phyloP scores from a whole-genome alignment of 345 rosid species.

The Acer negundo region DNA sequence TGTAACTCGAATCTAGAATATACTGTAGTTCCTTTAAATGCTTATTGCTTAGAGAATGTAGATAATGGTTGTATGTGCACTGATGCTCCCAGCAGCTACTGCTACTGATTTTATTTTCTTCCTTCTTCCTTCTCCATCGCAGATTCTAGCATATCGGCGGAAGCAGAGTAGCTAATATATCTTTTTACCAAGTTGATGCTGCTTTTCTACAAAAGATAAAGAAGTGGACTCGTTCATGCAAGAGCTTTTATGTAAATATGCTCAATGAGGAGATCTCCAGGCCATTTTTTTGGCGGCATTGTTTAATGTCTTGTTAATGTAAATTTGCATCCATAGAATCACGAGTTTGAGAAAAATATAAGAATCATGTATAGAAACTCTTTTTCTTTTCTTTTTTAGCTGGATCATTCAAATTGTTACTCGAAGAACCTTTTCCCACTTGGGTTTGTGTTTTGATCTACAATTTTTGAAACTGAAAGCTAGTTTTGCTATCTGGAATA shows the following conservation, averaged over 20 bases:
- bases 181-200: not conserved
- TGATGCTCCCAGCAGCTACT: not conserved
- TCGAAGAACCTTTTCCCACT: not conserved
- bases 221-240: not conserved
- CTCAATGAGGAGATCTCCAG: not conserved
- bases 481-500: not conserved
- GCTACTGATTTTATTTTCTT: not conserved
- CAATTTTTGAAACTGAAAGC: not conserved
- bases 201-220: not conserved
- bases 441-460: not conserved
- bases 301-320: not conserved
- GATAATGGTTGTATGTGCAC: not conserved
- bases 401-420: not conserved
- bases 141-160: constrained; percentile 57
- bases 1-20: not conserved
- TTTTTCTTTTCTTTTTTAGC: not conserved
- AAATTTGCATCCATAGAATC: not conserved
- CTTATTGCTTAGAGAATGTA: not conserved
- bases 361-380: not conserved
- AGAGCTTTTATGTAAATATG: constrained; percentile 6
- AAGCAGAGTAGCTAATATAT: constrained; percentile 27
- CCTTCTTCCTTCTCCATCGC: constrained; percentile 12
- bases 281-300: not conserved
- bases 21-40: not conserved
- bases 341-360: not conserved